Conservation (phyloP, 2,329 filamentous ascomycete genomes). For the Apiospora aurea region DNA sequence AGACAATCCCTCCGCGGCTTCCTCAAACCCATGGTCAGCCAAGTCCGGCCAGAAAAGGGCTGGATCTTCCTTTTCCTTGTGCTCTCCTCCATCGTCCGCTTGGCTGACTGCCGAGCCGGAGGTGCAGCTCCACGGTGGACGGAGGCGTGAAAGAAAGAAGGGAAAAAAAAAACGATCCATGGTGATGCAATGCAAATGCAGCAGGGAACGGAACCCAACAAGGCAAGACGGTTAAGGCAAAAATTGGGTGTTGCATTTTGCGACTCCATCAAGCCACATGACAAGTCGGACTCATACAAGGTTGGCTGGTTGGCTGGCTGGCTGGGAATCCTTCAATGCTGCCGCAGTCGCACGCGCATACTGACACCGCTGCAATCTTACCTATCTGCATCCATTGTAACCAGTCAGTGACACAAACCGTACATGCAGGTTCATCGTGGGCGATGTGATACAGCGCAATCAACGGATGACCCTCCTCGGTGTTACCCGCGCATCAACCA, state of each 20-base stretch:
- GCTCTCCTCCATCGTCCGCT: background rate
- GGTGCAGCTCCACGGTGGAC: background rate
- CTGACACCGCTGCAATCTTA: too few species aligned
- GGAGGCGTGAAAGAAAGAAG: background rate
- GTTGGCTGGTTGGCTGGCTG: background rate
- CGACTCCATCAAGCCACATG: background rate
- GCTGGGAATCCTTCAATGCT: background rate
- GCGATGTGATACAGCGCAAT: background rate
- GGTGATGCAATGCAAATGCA: background rate
- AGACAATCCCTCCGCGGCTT: background rate
- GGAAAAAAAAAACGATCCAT: background rate
- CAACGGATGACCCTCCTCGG: too few species aligned
- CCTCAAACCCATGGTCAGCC: too few species aligned
- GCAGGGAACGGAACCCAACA: constrained; percentile 1
- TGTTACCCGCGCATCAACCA: too few species aligned
- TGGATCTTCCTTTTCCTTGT: background rate
- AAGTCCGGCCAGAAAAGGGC: background rate
- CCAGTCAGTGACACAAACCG: too few species aligned
- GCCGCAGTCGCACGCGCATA: background rate
- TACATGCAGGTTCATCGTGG: background rate
- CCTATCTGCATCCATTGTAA: too few species aligned
- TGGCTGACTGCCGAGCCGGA: background rate
- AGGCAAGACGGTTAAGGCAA: background rate
- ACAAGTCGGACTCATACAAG: background rate
- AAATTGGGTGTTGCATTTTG: background rate